Base-by-base conservation (phyloP, 305 asterid genomes). In the Fraxinus latifolia region DNA sequence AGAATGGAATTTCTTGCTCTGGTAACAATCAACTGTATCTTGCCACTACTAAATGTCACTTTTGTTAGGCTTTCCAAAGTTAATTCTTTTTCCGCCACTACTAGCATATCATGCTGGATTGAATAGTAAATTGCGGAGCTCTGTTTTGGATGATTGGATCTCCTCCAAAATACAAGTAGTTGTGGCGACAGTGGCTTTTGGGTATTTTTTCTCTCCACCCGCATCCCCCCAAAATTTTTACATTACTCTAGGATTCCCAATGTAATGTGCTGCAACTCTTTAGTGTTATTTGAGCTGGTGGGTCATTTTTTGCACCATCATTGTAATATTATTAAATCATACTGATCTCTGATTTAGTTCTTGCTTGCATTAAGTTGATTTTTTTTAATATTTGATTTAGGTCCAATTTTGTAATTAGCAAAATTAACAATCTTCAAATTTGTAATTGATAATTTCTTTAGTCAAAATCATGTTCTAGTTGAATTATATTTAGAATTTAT, bases 181-280 rank as follows among this genome's bases (percentile, higher is more conserved):
- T 53, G 99, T 90, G 83, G 99, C 99, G 71, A 95, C 99, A 60
- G 98, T 95, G 79, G 99, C 99, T 73, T 95, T 95, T 88, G 99
- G 99, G 99, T 95, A 90, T 75, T 91, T 31, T 80, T 79, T 75
- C 7, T 70, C 77, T 78, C 77, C 44, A 70, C 60, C 58, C 80
- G 0, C 76, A 58, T 82, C 80, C 76, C 53, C 74, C 70, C 21
- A n/a, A 53, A 1, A 44, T 53, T 11, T 27, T 58, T 77, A 70
- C 71, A 77, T 2, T 23, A 58, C 70, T 75, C 14, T 76, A 33
- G 70, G 53, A 37, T 77, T 50, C 44, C 47, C 81, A 39, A 36
- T 32, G 34, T 83, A 5, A 58, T 39, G 50, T 82, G 39, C 74
- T 78, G 37, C 55, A 36, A 15, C 44, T 44, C 79, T 21, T 23